Evolutionary conservation across 495 filamentous ascomycete species (phyloP).

Genomic region (Hypoxylon perforatum): DNA sequence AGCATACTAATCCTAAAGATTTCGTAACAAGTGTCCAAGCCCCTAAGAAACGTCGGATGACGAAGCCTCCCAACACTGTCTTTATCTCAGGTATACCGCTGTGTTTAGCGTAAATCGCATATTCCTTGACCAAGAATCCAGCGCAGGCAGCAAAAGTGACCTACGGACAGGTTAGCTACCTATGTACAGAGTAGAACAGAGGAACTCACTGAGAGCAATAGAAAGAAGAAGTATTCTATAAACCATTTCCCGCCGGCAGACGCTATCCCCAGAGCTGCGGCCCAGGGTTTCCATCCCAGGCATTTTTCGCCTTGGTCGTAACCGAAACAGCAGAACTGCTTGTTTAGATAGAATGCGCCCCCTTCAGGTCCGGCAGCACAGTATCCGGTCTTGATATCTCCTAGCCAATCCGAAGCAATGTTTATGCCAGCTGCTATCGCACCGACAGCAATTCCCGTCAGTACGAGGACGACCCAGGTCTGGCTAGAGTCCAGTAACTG

Average conservation of each 20-base stretch:
- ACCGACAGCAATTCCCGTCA: constrained; percentile 80
- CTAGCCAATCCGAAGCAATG: constrained; percentile 93
- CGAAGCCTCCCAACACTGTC: constrained; percentile 93
- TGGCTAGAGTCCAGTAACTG: constrained; percentile 85
- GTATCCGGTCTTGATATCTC: constrained; percentile 91
- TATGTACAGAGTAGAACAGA: not conserved
- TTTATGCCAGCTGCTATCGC: constrained; percentile 89
- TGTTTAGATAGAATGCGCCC: constrained; percentile 89
- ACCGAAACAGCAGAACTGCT: constrained; percentile 91
- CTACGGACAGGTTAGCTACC: constrained; percentile 55
- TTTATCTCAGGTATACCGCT: constrained; percentile 99
- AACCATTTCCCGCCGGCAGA: constrained; percentile 77
- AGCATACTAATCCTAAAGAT: constrained; percentile 84
- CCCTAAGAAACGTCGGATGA: constrained; percentile 91
- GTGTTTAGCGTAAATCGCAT: constrained; percentile 90
- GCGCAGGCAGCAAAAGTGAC: constrained; percentile 83
- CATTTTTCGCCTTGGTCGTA: constrained; percentile 84
- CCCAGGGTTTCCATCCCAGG: constrained; percentile 87
- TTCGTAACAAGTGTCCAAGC: constrained; percentile 94
- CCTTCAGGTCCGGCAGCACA: constrained; percentile 79
- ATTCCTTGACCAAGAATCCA: constrained; percentile 81
- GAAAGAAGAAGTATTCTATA: constrained; percentile 87
- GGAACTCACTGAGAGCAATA: constrained; percentile 76
- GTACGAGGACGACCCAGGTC: constrained; percentile 87
- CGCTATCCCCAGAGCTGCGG: constrained; percentile 71